Base-by-base conservation (phyloP, 345 rosid species). In the Eucalyptus cloeziana region DNA sequence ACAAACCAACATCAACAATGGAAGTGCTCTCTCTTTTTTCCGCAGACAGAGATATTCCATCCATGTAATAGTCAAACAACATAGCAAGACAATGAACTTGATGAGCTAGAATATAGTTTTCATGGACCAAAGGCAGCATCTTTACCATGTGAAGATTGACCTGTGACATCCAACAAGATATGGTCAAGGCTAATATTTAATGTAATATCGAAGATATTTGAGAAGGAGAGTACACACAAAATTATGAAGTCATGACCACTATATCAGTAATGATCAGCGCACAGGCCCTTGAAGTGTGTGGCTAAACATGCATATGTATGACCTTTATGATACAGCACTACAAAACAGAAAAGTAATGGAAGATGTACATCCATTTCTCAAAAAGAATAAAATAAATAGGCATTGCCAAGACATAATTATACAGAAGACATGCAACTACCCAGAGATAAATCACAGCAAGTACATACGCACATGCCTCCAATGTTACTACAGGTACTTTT, bases 121-220 rank as follows among this genome's bases (percentile, higher is more conserved):
- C 96, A 91, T 95, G 93, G 90, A 92, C 95, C 25, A 54, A 88
- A 80, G 99, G 95, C 87, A 96, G 86, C 92, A 94, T 93, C 92
- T 96, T 95, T 56, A 97, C 80, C 88, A 95, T 94, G 88, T 96
- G 94, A 93, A 96, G 97, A 89, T 97, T 98, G 87, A 97, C 96
- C 99, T 98, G 89, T 69, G 69, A 89, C 13, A 88, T 10, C 79
- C 86, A 86, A 88, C n/a, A 87, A 45, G 62, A 87, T 89, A 88
- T 30, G 88, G 71, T 50, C 88, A 47, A 49, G 83, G 25, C 49
- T 60, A 15, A 51, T 86, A 51, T 54, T 24, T 40, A 58, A 58
- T 30, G 27, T 22, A 24, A 56, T 27, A n/a, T 21, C 62, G 86
- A 86, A 14, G 67, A 51, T 60, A 88, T 79, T 58, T 56, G 54